phyloP scores from a whole-genome alignment of 306 rosid species.

The Acacia melanoxylon region DNA sequence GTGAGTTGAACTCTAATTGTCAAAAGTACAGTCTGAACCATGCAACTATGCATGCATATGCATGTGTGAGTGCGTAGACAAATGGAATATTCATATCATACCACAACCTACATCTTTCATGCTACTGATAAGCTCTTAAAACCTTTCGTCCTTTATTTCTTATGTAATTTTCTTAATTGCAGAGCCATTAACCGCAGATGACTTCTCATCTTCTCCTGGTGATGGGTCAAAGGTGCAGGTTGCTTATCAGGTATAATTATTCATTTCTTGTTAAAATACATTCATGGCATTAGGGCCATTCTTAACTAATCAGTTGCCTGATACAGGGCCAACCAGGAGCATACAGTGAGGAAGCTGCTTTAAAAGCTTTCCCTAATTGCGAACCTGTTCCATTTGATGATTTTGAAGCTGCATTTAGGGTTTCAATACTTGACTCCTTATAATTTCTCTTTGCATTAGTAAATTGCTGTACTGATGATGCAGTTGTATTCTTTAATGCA shows the following conservation, averaged over 20 bases:
- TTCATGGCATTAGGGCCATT: conserved; percentile 24
- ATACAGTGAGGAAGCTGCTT: conserved; percentile 84
- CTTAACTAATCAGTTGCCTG: conserved; percentile 26
- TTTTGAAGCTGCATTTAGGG: conserved; percentile 91
- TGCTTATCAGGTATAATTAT: conserved; percentile 74
- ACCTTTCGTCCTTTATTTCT: background rate
- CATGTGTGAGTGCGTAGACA: background rate
- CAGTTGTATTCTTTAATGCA: conserved; percentile 31
- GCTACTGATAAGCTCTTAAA: conserved; percentile 13
- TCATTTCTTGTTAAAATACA: conserved; percentile 16
- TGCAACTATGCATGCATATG: background rate
- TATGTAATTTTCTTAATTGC: conserved; percentile 34
- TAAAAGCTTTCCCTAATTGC: conserved; percentile 80
- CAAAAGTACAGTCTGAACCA: conserved; percentile 9
- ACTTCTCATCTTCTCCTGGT: conserved; percentile 38
- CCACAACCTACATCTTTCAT: conserved; percentile 16
- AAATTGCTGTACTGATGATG: conserved; percentile 21
- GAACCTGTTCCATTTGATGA: conserved; percentile 88
- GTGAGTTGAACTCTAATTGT: background rate
- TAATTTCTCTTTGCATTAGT: background rate
- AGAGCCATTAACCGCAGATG: conserved; percentile 73
- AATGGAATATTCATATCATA: background rate
- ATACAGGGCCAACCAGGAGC: conserved; percentile 86
- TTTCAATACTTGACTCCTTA: conserved; percentile 27
- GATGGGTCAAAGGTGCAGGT: conserved; percentile 78